Evolutionary conservation across 805 yeast species (phyloP).

Genomic region (Kuraishia capsulata): DNA sequence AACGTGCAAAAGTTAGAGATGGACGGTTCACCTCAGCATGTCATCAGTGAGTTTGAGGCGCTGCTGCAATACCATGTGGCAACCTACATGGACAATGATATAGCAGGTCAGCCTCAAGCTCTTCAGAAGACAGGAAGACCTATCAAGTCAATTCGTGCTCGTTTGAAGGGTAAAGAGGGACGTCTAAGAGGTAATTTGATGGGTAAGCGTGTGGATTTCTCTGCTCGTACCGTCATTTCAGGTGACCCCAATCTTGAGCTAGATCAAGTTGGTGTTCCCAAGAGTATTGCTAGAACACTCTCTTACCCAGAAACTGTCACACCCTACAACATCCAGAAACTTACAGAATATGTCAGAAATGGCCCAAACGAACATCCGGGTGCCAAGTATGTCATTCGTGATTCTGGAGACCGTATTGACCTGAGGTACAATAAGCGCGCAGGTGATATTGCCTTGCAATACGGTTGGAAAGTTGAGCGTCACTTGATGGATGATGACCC

Average conservation of each 20-base stretch:
- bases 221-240: slow-evolving; percentile 98
- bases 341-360: slow-evolving; percentile 89
- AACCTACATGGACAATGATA: slow-evolving; percentile 98
- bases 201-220: slow-evolving; percentile 99
- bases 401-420: slow-evolving; percentile 98
- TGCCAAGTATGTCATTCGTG: slow-evolving; percentile 96
- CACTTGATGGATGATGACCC: slow-evolving; percentile 98
- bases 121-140: slow-evolving; percentile 98
- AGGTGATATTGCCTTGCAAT: slow-evolving; percentile 95
- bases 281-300: slow-evolving; percentile 89
- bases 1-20: slow-evolving; percentile 95
- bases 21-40: slow-evolving; percentile 99
- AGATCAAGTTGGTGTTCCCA: slow-evolving; percentile 98
- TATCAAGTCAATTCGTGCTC: slow-evolving; percentile 96
- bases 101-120: slow-evolving; percentile 99
- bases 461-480: slow-evolving; percentile 99
- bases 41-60: slow-evolving; percentile 91
- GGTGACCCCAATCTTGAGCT: slow-evolving; percentile 97
- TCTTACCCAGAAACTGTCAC: slow-evolving; percentile 97
- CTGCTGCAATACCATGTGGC: slow-evolving; percentile 96
- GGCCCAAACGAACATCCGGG: slow-evolving; percentile 99
- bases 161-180: slow-evolving; percentile 98
- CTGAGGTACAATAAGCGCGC: slow-evolving; percentile 95
- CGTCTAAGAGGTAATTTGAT: slow-evolving; percentile 96
- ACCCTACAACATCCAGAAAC: slow-evolving; percentile 89